Base-by-base conservation (phyloP, 2,329 filamentous ascomycete genomes). In the Akanthomyces dipterigenus region DNA sequence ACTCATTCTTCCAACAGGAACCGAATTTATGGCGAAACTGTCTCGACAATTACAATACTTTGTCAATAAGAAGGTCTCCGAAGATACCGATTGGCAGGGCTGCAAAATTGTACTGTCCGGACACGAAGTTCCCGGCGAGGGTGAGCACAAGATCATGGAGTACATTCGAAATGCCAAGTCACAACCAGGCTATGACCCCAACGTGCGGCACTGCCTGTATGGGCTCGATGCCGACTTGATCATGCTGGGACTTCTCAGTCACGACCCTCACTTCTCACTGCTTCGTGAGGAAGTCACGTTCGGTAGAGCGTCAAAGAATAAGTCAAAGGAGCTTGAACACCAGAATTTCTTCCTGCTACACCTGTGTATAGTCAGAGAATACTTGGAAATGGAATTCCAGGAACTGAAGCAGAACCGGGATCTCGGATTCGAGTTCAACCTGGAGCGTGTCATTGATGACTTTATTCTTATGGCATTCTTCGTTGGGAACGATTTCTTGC, bases 381-480 rank as follows among this genome's bases (percentile, higher is more conserved):
- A 99, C 71, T 78, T 99, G 69, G 95, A 97, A 75, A 79, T 98
- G 72, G 95, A 99, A 72, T 99, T 99, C 71, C 93, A 97, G 75
- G 93, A 97, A 65, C 78, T 99, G 67, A 87, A 95, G 74, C 78
- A 88, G 70, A 83, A 88, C 24, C 89, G 87, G 20, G 78, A 80
- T 67, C 80, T 96, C 67, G 81, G 79, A 45, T 93, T 97, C 69
- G 80, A 85, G 54, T 99, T 96, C 71, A 90, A 99, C 71, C 88
- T 99, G 82, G 95, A 99, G 79, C 86, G 89, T 65, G 87, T 99
- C 70, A 98, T 99, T 77, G 95, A 99, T 73, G 95, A 99, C 80
- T 99, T 99, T 75, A 98, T 99, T 72, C 84, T 99, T 64, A 97
- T 99, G 92, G 93, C 93, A 53, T 99, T 99, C 79, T 99, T 99